A percentile compares a stretch with the other conserved stretches of the same genome.
These are phyloP conservation scores for Backusella luteola DNA, from an alignment of 192 early-diverging fungal genomes.

Conservation along the genomic window DNA sequence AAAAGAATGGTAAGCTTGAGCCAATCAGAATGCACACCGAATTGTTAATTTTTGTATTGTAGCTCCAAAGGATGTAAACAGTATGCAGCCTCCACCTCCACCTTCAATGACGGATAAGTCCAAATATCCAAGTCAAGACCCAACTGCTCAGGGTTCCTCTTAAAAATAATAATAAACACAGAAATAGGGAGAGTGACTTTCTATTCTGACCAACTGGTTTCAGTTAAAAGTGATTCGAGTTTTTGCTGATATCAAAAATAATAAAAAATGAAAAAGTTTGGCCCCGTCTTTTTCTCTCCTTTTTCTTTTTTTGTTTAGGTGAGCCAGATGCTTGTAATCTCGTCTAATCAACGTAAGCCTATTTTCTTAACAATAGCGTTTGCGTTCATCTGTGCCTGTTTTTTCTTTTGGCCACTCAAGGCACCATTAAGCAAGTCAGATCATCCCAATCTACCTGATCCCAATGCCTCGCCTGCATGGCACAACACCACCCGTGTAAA, in stretches of 20 bases:
- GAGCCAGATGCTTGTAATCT: conserved; percentile 8
- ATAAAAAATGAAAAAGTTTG: background rate
- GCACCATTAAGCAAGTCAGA: background rate
- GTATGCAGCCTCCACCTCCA: conserved; percentile 21
- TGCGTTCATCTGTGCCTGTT: background rate
- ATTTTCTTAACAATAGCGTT: background rate
- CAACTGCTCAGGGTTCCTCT: conserved; percentile 50
- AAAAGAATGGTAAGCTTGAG: background rate
- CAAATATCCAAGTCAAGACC: conserved; percentile 58
- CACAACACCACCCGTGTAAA: conserved; percentile 41
- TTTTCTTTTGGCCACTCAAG: conserved; percentile 14
- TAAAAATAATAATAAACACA: background rate
- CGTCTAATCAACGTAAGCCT: conserved; percentile 16
- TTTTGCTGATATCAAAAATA: background rate
- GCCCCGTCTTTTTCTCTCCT: background rate
- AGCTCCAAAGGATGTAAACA: conserved; percentile 9
- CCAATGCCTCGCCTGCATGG: conserved; percentile 21
- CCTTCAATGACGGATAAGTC: conserved; percentile 27
- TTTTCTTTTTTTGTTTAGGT: background rate
- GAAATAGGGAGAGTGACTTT: background rate
- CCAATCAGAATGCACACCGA: background rate
- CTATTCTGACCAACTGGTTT: background rate
- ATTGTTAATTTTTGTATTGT: background rate
- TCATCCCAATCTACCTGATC: conserved; percentile 23
- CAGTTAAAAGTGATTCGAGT: background rate